Evolutionary conservation across 2,329 filamentous ascomycete genomes (phyloP), one percentile per base, ranked within the genome.

Genomic region (Fusarium globosum): DNA sequence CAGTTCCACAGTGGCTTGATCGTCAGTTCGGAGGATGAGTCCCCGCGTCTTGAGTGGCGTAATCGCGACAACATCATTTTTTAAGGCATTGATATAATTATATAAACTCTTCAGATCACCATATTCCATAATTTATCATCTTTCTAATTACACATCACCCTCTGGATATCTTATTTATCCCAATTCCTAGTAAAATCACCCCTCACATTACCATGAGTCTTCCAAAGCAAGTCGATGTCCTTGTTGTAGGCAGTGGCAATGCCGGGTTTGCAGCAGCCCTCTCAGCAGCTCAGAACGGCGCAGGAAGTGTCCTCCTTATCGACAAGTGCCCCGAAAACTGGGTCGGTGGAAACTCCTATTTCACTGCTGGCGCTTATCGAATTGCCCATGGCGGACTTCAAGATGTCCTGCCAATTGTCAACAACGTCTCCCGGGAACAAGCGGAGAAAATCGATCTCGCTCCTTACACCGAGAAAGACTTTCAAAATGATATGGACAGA

Each of bases 211-310:
- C 5, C 30, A 68, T 68, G 65, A 6, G 30, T 23, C 26, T 62
- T 21, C 64, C 48, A 7, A 23, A 52, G 4, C 46, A 53, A 13
- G 65, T 68, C 6, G 36, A 39, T 21, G 56, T 68, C 20, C 35
- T 68, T 2, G 55, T 68, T 11, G 65, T 68, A 5, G 65, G 65
- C 9, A 68, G 65, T 49, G 65, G 65, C n/a, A 68, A 68, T 9
- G 65, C 65, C 10, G 65, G 65, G 3, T 68, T 68, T 20, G 64
- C 64, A 35, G 55, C 65, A 42, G 55, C 64, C 8, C 65, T 68
- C 7, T 68, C 65, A 15, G 64, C 65, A 6, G 36, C 36, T 7
- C 64, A 68, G 3, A 68, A 55, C 20, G 65, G 64, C 2, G 65
- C 64, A 18, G 33, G 61, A 4, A 46, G 14, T 0, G 43, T 68